These are phyloP conservation scores for Pelargonium myrrhifolium DNA, from an alignment of 441 rosid species.

Conservation along the genomic window DNA sequence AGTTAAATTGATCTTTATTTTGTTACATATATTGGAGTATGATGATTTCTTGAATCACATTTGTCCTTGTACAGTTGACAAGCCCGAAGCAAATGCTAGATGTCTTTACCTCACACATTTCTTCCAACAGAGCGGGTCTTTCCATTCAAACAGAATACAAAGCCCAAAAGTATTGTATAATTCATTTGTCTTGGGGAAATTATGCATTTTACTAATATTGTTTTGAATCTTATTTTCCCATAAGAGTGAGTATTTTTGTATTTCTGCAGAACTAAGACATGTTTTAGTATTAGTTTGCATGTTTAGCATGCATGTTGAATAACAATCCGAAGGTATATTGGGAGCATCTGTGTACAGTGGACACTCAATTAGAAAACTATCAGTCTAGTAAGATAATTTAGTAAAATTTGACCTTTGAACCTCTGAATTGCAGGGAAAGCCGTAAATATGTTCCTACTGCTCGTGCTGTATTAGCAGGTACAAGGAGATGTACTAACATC, in stretches of 20 bases:
- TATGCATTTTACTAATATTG: neutral
- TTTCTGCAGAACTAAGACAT: neutral
- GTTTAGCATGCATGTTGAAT: neutral
- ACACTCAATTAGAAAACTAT: neutral
- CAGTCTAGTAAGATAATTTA: neutral
- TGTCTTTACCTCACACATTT: conserved; percentile 18
- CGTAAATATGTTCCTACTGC: conserved; percentile 23
- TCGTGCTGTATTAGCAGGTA: conserved; percentile 49
- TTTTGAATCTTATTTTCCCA: neutral
- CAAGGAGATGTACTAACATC: conserved; percentile 6
- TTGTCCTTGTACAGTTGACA: conserved; percentile 31
- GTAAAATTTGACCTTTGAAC: conserved; percentile 1
- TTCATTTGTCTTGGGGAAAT: neutral
- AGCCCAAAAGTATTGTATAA: conserved; percentile 7
- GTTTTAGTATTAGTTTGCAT: neutral
- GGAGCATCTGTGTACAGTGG: neutral
- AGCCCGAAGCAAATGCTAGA: conserved; percentile 20
- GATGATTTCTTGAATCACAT: neutral
- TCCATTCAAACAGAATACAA: conserved; percentile 24
- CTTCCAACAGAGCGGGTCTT: conserved; percentile 26
- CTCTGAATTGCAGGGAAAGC: conserved; percentile 28
- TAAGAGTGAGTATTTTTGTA: neutral
- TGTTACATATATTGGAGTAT: neutral
- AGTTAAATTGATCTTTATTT: neutral
- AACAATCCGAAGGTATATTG: neutral